Base-by-base conservation (phyloP, 164 flowering plant species). In the Cinnamomum micranthum region DNA sequence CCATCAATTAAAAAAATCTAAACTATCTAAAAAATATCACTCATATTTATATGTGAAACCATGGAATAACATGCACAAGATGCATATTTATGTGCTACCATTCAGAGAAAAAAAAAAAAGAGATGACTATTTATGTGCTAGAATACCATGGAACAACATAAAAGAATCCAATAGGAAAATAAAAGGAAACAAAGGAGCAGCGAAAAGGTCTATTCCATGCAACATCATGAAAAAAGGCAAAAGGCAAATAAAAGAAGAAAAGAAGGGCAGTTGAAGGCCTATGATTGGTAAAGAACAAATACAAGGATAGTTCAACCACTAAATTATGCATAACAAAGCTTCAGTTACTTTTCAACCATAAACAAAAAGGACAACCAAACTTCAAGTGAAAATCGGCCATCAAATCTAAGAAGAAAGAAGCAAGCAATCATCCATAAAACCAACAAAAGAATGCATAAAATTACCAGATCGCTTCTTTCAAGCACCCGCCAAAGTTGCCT, bases 401-500 rank as follows among this genome's bases (percentile, higher is more conserved):
- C 14, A 13, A 13, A 13, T 52, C 59, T 52, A 52, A 10, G 19
- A 17, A 52, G 59, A 52, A 17, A 52, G 19, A 52, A 52, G 20
- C 14, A 52, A 52, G 59, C 59, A 52, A 52, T 15, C 59, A 14
- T 52, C 19, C 19, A 52, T 4, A 31, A 31, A 31, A 31, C 35
- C 35, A 13, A 17, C 59, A 52, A 52, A 17, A 52, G 59, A 52
- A 4, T 13, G 19, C 3, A 13, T 13, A 52, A 52, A 52, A 77
- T 84, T 84, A 95, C 99, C 92, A 95, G 85, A 85, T 93, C 97
- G 82, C 97, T 92, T 3, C 99, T 91, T 74, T 95, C 99, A 73
- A 95, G 84, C 73, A 95, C 99, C 68, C 99, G 92, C 99, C 99
- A 95, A 52, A 95, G 96, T 78, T 95, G 99, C 80, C 98, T 88